Base-by-base conservation (phyloP, 495 filamentous ascomycete genomes). In the Endocarpon pusillum region DNA sequence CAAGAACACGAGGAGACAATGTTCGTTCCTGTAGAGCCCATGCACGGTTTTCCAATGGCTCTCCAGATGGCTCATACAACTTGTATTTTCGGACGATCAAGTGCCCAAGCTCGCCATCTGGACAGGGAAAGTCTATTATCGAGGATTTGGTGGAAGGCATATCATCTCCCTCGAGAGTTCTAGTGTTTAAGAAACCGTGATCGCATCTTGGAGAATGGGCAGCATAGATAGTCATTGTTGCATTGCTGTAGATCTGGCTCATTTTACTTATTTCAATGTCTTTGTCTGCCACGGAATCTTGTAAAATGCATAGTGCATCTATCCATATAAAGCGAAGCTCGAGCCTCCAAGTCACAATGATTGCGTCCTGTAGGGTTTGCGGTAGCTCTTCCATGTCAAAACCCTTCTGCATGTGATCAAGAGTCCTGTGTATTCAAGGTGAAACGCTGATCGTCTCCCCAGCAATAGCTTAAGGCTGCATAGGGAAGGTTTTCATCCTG, bases 291-390 rank as follows among this genome's bases (percentile, higher is more conserved):
- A 8, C 8, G 5, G 36, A 41, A 28, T 41, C 36, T 39, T 41
- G 38, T n/a, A 41, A 14, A 14, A 41, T 41, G 36, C 38, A 41
- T 5, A 41, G 24, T 6, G 35, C 22, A 19, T 41, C 36, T 14
- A 41, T 30, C 38, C 38, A 41, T 12, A 41, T 14, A 24, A n/a
- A 41, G 12, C n/a, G 16, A 3, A 39, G 7, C 15, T 22, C 27
- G 19, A 41, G 38, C 15, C 18, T 18, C 21, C 38, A 15, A 11
- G 38, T 39, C 10, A 39, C 16, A 16, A 3, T 23, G 6, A 41
- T 32, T 15, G 38, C 38, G 27, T 41, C 38, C n/a, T 20, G 20
- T 15, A 41, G n/a, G 9, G 35, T 41, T 4, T 21, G 11, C 8
- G 38, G 36, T 16, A 41, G 25, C n/a, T n/a, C 11, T 0, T 14